Evolutionary conservation across 352 stramenopile species (phyloP), one percentile per base, ranked within the genome.

Genomic region (Phytophthora capsici): DNA sequence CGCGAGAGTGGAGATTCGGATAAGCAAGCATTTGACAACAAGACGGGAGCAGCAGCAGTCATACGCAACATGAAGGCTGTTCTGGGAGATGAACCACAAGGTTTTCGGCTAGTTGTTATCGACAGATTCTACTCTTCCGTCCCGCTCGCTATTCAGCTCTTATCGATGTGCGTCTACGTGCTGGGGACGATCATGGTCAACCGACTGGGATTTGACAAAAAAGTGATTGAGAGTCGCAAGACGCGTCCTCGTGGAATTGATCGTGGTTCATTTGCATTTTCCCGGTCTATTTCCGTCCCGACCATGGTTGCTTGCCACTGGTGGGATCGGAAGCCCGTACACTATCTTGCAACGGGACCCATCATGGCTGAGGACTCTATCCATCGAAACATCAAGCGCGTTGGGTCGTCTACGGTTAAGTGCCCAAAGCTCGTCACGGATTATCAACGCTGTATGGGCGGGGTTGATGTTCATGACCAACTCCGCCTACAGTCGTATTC

Each of bases 261-360:
- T 30, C 62, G 71, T 13, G 71, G 63, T 2, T 37, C 41, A 1
- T 73, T 76, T 28, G 53, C 12, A 20, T 64, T 74, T 3, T 51
- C 48, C 1, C 40, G 57, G 0, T 58, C 43, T 0, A 5, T 54
- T 12, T 57, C 47, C 0, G 43, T 73, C 1, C 62, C 64, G 1
- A 46, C 20, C 19, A 65, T 73, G 63, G 38, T 64, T 2, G 44
- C 60, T 0, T 49, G 54, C n/a, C 59, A 57, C 8, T 75, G 67
- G 72, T 62, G 63, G 50, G 69, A 77, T 45, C 56, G 55, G 14
- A 78, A 82, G 49, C 65, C 69, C 2, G 66, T 82, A 9, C 56
- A 71, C 37, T 72, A 72, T 13, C 53, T 78, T 6, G 57, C 50
- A 10, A 71, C 65, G 8, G 65, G 65, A 14, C 47, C 38, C 1